Conservation (phyloP, 2,329 filamentous ascomycete species). For the Helicocarpus griseus region DNA sequence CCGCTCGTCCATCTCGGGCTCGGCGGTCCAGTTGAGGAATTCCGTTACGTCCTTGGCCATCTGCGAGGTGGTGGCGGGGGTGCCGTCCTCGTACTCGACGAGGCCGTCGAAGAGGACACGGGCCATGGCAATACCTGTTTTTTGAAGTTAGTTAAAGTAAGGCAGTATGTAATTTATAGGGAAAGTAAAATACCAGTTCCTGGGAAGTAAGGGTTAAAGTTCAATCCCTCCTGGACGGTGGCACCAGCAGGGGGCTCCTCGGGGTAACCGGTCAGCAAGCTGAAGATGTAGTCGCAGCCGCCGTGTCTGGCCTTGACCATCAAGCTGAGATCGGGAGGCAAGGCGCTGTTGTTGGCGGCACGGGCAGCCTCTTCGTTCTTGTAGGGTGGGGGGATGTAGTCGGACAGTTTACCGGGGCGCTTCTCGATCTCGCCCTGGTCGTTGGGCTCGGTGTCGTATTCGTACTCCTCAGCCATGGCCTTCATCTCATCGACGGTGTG, state of each 20-base stretch:
- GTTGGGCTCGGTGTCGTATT: constrained; percentile 97
- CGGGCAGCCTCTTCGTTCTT: constrained; percentile 98
- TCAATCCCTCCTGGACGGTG: constrained; percentile 74
- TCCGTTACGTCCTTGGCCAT: constrained; percentile 99
- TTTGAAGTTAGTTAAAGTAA: not conserved
- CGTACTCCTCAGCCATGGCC: constrained; percentile 91
- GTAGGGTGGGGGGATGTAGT: constrained; percentile 92
- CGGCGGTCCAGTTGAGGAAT: constrained; percentile 98
- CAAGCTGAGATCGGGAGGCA: constrained; percentile 93
- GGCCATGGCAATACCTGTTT: constrained; percentile 76
- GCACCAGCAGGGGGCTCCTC: constrained; percentile 91
- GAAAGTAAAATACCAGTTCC: constrained; percentile 59
- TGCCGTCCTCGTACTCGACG: constrained; percentile 96
- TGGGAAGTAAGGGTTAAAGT: constrained; percentile 99
- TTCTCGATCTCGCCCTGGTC: constrained; percentile 97
- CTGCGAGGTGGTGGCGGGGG: constrained; percentile 87
- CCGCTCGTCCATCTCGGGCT: constrained; percentile 98
- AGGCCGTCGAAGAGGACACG: constrained; percentile 96
- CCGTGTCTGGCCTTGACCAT: constrained; percentile 97
- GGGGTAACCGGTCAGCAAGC: constrained; percentile 89
- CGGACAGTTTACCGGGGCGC: constrained; percentile 95
- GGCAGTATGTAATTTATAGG: not conserved
- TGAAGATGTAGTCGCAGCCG: constrained; percentile 98
- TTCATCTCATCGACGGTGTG: constrained; percentile 98
- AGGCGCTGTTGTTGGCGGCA: constrained; percentile 94